Evolutionary conservation across 768 basidiomycete species (phyloP), one percentile per base, ranked within the genome.

Genomic region (Mycena kentingensis): DNA sequence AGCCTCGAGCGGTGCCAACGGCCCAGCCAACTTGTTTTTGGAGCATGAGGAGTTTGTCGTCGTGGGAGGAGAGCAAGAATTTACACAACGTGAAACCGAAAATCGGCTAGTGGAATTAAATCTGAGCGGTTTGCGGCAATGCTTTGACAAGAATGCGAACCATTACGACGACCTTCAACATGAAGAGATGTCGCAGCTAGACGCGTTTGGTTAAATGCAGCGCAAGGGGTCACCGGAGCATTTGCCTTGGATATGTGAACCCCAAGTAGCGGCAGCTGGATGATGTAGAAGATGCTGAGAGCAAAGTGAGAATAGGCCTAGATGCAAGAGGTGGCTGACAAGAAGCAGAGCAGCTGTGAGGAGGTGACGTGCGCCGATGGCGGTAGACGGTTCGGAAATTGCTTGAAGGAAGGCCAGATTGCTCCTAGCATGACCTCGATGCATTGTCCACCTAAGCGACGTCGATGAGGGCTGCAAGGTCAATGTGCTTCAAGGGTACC

Each of bases 321-420:
- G 24, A 25, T 32, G 35, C 28, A 5, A 1, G 2, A 25, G 38
- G 19, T 15, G 1, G 18, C 51, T 52, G 19, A 56, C 54, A 59
- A 55, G 42, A 46, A 49, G 26, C 39, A 55, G 29, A 43, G 36
- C 51, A 58, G 53, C 67, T 77, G 76, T 37, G 73, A 65, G 8
- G 74, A 79, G 2, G 80, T 82, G 49, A 81, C 81, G 52, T 75
- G 71, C 15, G 79, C 71, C 6, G 57, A 65, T 1, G 65, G 61
- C 21, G 81, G 67, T 5, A 84, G 66, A 44, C 69, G 69, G 62
- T 85, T 85, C 3, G 75, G 75, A 34, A 85, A 54, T 46, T 67
- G 69, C 49, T 55, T 55, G 48, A 63, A 63, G 2, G 50, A 55
- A 19, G 61, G 61, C 32, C 46, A 60, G 32, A 63, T 55, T 16